These are phyloP conservation scores for Diplodia seriata DNA, from an alignment of 2,329 filamentous ascomycete genomes.

Conservation along the genomic window DNA sequence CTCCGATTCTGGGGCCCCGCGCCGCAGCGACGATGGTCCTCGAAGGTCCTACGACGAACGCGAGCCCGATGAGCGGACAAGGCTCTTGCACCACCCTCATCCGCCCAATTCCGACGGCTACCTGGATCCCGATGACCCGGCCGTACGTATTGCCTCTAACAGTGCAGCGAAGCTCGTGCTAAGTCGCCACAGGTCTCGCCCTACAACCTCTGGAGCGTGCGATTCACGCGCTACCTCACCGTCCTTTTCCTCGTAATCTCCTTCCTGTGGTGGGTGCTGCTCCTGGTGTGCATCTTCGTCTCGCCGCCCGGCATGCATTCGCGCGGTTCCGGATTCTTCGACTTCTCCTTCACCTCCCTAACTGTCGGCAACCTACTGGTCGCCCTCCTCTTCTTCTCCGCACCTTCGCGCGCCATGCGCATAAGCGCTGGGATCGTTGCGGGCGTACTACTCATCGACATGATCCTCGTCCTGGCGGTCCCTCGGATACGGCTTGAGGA, in stretches of 20 bases:
- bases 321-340: slow-evolving; percentile 89
- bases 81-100: slow-evolving; percentile 65
- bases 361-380: slow-evolving; percentile 78
- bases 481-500: slow-evolving; percentile 79
- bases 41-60: slow-evolving; percentile 44
- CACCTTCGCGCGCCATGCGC: slow-evolving; percentile 80
- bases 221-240: slow-evolving; percentile 78
- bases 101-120: slow-evolving; percentile 71
- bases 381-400: slow-evolving; percentile 83
- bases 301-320: slow-evolving; percentile 86
- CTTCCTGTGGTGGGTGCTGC: slow-evolving; percentile 90
- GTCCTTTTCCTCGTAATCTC: slow-evolving; percentile 76
- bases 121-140: slow-evolving; percentile 79
- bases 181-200: slow-evolving; percentile 67
- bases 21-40: slow-evolving; percentile 33
- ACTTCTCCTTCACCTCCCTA: slow-evolving; percentile 82
- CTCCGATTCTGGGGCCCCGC: slow-evolving; percentile 39
- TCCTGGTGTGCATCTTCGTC: slow-evolving; percentile 89
- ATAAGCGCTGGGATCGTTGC: slow-evolving; percentile 74
- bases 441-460: slow-evolving; percentile 72
- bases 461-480: slow-evolving; percentile 80
- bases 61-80: slow-evolving; percentile 66
- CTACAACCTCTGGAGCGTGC: slow-evolving; percentile 93
- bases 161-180: slow-evolving; percentile 32
- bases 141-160: slow-evolving; percentile 60